A percentile compares a stretch with the other conserved stretches of the same genome.
These are phyloP conservation scores for Echites panduratus DNA, from an alignment of 257 asterid genomes.

Conservation along the genomic window DNA sequence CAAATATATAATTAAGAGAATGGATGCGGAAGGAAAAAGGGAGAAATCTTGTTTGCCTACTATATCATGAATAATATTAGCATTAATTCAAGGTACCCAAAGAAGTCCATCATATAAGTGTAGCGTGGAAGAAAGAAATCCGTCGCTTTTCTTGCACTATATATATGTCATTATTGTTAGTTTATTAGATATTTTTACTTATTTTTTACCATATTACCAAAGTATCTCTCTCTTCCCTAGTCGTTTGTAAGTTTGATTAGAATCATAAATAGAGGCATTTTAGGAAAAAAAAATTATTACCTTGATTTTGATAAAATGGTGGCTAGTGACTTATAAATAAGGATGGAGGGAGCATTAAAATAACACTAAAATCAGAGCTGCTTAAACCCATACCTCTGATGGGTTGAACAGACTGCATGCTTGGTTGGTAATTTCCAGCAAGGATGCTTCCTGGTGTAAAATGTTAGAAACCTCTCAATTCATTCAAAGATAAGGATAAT, in stretches of 20 bases:
- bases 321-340: too few relatives aligned
- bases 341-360: too few relatives aligned
- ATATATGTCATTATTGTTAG: too few relatives aligned
- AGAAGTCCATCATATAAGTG: neutral
- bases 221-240: too few relatives aligned
- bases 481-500: constrained; percentile 3
- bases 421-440: constrained; percentile 65
- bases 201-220: too few relatives aligned
- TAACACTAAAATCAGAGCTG: neutral
- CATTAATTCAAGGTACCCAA: neutral
- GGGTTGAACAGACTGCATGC: constrained; percentile 84
- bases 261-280: too few relatives aligned
- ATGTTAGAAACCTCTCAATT: constrained; percentile 14
- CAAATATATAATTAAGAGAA: constrained; percentile 4
- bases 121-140: neutral
- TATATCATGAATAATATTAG: neutral
- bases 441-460: constrained; percentile 82
- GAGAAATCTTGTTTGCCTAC: neutral
- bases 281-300: too few relatives aligned
- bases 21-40: neutral
- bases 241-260: too few relatives aligned
- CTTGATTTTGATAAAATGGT: too few relatives aligned
- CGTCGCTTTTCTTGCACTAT: too few relatives aligned
- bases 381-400: constrained; percentile 51
- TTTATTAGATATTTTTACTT: too few relatives aligned